A percentile compares a stretch with the other conserved stretches of the same genome.
phyloP scores from a whole-genome alignment of 169 alveolate genomes.

The Eimeria nieschulzi region DNA sequence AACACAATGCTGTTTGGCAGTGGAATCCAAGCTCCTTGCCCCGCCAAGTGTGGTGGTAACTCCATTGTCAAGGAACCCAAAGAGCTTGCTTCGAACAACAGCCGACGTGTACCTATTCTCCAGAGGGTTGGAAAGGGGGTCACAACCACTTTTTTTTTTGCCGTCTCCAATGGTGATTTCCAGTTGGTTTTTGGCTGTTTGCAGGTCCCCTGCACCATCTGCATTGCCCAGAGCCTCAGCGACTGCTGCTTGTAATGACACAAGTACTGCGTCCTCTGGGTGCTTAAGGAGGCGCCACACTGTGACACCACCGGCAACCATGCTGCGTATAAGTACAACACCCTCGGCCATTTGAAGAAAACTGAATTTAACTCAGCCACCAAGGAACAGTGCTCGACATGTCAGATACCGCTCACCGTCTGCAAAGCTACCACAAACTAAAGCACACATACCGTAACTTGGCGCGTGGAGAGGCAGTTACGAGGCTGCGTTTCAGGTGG shows the following conservation, averaged over 20 bases:
- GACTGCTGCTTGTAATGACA: slow-evolving; percentile 6
- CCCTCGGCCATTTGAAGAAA: neutral
- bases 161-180: neutral
- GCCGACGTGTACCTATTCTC: neutral
- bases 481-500: neutral
- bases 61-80: neutral
- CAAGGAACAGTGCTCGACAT: neutral
- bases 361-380: neutral
- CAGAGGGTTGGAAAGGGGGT: neutral
- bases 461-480: slow-evolving; percentile 33
- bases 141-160: neutral
- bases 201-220: neutral
- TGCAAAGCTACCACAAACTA: neutral
- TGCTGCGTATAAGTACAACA: slow-evolving; percentile 27
- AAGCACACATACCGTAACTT: slow-evolving; percentile 21
- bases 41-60: too few relatives aligned
- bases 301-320: slow-evolving; percentile 12
- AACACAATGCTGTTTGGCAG: neutral
- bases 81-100: neutral
- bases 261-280: neutral
- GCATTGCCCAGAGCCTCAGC: slow-evolving; percentile 32
- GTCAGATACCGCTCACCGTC: neutral
- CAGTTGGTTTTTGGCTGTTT: neutral
- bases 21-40: too few relatives aligned
- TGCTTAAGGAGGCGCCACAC: neutral